A percentile compares a stretch with the other conserved stretches of the same genome.
Conservation (phyloP, 306 rosid species). For the Begonia loranthoides region DNA sequence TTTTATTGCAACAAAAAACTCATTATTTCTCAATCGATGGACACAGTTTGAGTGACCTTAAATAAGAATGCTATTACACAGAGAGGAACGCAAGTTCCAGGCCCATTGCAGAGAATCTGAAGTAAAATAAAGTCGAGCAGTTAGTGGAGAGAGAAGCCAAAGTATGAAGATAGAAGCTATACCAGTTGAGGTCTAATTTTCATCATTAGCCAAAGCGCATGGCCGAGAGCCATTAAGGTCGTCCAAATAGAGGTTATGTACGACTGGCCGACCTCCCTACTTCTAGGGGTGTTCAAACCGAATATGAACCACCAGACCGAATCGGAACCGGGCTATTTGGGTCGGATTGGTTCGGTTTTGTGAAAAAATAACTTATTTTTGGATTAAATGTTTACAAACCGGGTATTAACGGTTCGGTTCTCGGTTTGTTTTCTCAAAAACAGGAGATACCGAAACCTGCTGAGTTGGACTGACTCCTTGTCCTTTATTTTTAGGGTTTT, state of each 20-base stretch:
- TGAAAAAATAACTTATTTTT: too few species aligned
- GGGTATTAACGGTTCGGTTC: too few species aligned
- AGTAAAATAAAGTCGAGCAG: constrained; percentile 1
- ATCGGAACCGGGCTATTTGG: too few species aligned
- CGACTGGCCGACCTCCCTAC: constrained; percentile 95
- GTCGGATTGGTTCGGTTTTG: too few species aligned
- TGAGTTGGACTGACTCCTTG: too few species aligned
- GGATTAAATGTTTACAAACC: too few species aligned
- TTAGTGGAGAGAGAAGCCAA: not conserved
- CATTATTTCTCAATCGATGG: not conserved
- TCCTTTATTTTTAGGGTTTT: too few species aligned
- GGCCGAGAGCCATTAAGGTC: constrained; percentile 48
- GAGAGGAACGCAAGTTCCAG: constrained; percentile 86
- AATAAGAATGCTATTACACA: constrained; percentile 71
- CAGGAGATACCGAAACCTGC: too few species aligned
- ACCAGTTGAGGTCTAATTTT: constrained; percentile 95
- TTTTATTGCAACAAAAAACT: not conserved
- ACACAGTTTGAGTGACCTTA: constrained; percentile 30
- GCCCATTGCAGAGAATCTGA: constrained; percentile 93
- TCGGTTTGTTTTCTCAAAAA: too few species aligned
- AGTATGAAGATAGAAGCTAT: constrained; percentile 9
- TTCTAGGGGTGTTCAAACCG: too few species aligned
- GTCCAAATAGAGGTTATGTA: constrained; percentile 86
- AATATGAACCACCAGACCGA: too few species aligned
- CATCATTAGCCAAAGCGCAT: constrained; percentile 71